Evolutionary conservation across 371 early-diverging fungal genomes (phyloP), one percentile per base, ranked within the genome.

Genomic region (Capillidium rhysosporum): DNA sequence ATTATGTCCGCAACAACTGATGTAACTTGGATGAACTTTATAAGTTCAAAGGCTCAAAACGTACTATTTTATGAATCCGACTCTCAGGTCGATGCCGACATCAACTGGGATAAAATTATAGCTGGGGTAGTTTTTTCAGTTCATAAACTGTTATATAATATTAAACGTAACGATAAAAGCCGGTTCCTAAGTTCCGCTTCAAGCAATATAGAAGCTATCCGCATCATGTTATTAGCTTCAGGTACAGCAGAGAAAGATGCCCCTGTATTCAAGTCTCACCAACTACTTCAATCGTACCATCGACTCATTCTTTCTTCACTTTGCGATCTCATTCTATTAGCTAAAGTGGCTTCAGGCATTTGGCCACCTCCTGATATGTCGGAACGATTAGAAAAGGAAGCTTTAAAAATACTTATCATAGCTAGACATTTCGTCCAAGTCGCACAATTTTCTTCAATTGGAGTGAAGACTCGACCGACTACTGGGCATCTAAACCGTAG

Each of bases 301-400:
- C 77, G 83, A 1, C 73, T 76, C 29, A 77, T 93, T 54, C 82
- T 84, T 72, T 77, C 77, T 2, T 65, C 82, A 0, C 67, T 91
- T 43, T 80, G 84, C 25, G 86, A 86, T 52, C 65, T 94, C 39
- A 73, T 88, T n/a, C 68, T 92, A 23, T 76, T 87, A 8, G 77
- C 89, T 4, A 87, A 90, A 56, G 70, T 86, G 7, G 86, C 86
- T 2, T 69, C 86, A 0, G 79, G 86, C 12, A 70, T 80, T 25
- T 82, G 78, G 84, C 80, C 90, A 25, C 81, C 85, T 5, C 82
- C 85, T 0, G 82, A 82, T 56, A 72, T 83, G 0, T 71, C 74
- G n/a, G 59, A 68, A 21, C 73, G 72, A 14, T 68, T 86, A 68
- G 66, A 70, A 40, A 55, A 65, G 21, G 74, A 73, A 46, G 70